phyloP scores from a whole-genome alignment of 2,329 filamentous ascomycete species.

The Colletotrichum kahawae region DNA sequence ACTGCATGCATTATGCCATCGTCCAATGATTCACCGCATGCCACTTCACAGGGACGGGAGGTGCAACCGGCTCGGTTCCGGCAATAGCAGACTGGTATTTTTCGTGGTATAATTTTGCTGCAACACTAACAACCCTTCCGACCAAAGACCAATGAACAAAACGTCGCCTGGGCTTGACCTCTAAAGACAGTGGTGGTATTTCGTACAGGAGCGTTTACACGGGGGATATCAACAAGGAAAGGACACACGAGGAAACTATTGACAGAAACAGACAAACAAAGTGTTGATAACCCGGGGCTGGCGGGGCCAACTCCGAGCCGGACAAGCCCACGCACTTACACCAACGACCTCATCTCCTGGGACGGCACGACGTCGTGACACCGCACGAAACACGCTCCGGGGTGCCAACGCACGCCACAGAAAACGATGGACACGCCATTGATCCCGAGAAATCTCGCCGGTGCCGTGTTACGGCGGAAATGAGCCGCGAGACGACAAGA shows the following conservation, averaged over 20 bases:
- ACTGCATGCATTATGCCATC: not conserved
- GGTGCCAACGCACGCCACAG: not conserved
- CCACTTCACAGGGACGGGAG: not conserved
- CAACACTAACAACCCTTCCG: not conserved
- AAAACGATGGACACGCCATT: not conserved
- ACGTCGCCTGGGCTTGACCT: not conserved
- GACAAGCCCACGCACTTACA: not conserved
- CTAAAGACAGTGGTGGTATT: conserved; percentile 10
- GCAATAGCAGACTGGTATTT: not conserved
- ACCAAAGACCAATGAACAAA: not conserved
- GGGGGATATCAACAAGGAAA: conserved; percentile 20
- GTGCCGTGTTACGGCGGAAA: not conserved
- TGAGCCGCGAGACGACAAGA: not conserved
- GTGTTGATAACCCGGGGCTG: not conserved
- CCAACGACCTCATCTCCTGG: not conserved
- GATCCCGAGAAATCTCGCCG: not conserved
- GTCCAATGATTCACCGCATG: not conserved
- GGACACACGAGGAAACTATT: not conserved
- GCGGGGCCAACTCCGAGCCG: not conserved
- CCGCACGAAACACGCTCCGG: not conserved
- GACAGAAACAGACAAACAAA: not conserved
- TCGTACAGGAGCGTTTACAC: not conserved
- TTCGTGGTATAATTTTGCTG: not conserved
- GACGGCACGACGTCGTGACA: not conserved
- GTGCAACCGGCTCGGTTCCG: not conserved